These are phyloP conservation scores for Hortiboletus rubellus DNA, from an alignment of 1,284 basidiomycete genomes.

Conservation along the genomic window DNA sequence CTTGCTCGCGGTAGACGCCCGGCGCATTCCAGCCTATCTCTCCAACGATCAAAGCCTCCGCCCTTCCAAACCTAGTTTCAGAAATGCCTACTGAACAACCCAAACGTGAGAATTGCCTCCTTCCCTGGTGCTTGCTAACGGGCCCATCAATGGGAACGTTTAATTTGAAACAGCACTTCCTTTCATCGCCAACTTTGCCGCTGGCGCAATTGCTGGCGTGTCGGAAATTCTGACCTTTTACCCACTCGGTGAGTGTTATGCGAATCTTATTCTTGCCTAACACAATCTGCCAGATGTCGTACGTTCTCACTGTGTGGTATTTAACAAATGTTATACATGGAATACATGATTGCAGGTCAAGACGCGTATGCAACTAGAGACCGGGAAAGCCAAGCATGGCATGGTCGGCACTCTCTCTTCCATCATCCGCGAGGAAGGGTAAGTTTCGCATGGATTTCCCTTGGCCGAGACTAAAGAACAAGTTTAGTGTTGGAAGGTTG, in stretches of 20 bases:
- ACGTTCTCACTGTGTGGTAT: constrained; percentile 27
- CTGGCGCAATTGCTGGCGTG: constrained; percentile 87
- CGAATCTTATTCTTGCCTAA: constrained; percentile 29
- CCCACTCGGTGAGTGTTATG: constrained; percentile 71
- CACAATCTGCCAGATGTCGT: constrained; percentile 50
- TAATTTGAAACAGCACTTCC: constrained; percentile 62
- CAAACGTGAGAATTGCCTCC: constrained; percentile 42
- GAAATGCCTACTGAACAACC: constrained; percentile 41
- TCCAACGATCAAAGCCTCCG: constrained; percentile 3
- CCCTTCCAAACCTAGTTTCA: not conserved
- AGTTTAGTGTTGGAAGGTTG: constrained; percentile 68
- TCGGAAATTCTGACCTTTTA: constrained; percentile 93
- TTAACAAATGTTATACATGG: constrained; percentile 21
- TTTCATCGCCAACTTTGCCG: constrained; percentile 84
- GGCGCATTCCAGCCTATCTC: not conserved
- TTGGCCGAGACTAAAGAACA: constrained; percentile 23
- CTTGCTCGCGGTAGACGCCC: not conserved
- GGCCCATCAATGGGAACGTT: constrained; percentile 1
- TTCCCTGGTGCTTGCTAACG: not conserved
- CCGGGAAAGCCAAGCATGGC: constrained; percentile 74
- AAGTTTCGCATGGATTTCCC: constrained; percentile 28
- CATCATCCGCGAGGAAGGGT: constrained; percentile 88
- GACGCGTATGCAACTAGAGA: constrained; percentile 96
- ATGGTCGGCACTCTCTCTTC: constrained; percentile 78
- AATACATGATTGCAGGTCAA: constrained; percentile 65